These are phyloP conservation scores for Schrenkiella parvula DNA, from an alignment of 345 rosid species.

Conservation along the genomic window DNA sequence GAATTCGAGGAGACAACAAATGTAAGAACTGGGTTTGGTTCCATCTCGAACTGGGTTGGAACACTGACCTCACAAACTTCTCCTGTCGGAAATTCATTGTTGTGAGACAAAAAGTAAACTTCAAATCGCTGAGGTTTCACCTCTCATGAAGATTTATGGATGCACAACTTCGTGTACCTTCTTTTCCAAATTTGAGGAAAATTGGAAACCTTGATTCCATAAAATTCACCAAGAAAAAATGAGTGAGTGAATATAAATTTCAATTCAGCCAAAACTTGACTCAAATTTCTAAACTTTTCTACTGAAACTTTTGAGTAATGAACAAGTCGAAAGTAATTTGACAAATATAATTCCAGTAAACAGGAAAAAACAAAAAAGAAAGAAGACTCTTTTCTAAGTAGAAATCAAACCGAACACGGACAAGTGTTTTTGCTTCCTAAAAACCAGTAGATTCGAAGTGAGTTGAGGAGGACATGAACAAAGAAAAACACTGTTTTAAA, in stretches of 20 bases:
- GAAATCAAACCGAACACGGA: conserved; percentile 9
- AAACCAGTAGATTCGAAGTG: conserved; percentile 7
- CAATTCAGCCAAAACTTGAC: not conserved
- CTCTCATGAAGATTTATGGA: not conserved
- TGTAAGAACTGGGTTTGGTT: not conserved
- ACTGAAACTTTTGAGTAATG: not conserved
- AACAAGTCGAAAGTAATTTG: not conserved
- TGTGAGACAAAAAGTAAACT: not conserved
- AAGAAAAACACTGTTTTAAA: not conserved
- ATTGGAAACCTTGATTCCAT: not conserved
- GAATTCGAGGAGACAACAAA: not conserved
- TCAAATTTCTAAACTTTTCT: not conserved
- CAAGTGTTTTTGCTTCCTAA: conserved; percentile 19
- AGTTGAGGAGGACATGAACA: not conserved
- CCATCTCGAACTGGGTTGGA: not conserved
- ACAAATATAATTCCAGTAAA: not conserved
- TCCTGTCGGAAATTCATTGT: conserved; percentile 50
- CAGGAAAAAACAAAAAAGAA: not conserved
- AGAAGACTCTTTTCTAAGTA: not conserved
- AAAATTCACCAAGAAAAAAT: not conserved
- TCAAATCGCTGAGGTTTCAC: conserved; percentile 15
- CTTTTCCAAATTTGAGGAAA: not conserved
- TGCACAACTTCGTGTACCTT: not conserved
- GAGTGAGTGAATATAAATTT: not conserved
- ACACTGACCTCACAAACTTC: conserved; percentile 58